A percentile compares a stretch with the other conserved stretches of the same genome.
phyloP scores from a whole-genome alignment of 768 basidiomycete genomes.

The Pleurotus sapidus region DNA sequence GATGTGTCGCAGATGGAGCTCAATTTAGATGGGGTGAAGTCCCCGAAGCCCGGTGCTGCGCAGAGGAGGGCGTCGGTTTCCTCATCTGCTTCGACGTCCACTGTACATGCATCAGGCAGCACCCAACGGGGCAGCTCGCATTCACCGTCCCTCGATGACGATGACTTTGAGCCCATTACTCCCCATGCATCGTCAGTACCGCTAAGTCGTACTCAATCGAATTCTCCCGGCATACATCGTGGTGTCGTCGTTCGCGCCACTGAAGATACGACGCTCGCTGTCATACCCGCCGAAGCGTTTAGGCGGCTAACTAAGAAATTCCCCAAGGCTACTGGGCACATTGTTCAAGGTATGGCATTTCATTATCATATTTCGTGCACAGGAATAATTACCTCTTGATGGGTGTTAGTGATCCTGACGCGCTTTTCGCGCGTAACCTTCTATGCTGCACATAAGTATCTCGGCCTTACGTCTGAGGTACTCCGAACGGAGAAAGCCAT shows the following conservation, averaged over 20 bases:
- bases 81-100: slow-evolving; percentile 72
- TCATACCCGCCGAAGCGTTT: slow-evolving; percentile 98
- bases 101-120: slow-evolving; percentile 49
- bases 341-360: slow-evolving; percentile 73
- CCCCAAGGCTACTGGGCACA: slow-evolving; percentile 95
- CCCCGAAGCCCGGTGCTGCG: slow-evolving; percentile 13
- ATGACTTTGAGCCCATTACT: slow-evolving; percentile 7
- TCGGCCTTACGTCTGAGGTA: slow-evolving; percentile 93
- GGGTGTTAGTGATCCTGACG: slow-evolving; percentile 79
- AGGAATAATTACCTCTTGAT: slow-evolving; percentile 8
- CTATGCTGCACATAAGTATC: slow-evolving; percentile 94
- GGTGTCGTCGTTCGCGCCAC: slow-evolving; percentile 91
- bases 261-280: slow-evolving; percentile 94
- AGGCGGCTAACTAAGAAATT: slow-evolving; percentile 91
- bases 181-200: slow-evolving; percentile 7
- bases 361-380: not conserved
- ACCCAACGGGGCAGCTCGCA: slow-evolving; percentile 16
- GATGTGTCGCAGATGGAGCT: slow-evolving; percentile 66
- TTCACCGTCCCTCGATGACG: slow-evolving; percentile 22
- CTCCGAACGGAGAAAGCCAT: slow-evolving; percentile 96
- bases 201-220: slow-evolving; percentile 8
- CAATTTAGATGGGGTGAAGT: slow-evolving; percentile 21
- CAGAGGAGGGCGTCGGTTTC: slow-evolving; percentile 47
- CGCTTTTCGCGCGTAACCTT: slow-evolving; percentile 97
- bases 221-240: slow-evolving; percentile 45